Conservation (phyloP, 1,139 yeast genomes). For the Candida tetrigidarum region DNA sequence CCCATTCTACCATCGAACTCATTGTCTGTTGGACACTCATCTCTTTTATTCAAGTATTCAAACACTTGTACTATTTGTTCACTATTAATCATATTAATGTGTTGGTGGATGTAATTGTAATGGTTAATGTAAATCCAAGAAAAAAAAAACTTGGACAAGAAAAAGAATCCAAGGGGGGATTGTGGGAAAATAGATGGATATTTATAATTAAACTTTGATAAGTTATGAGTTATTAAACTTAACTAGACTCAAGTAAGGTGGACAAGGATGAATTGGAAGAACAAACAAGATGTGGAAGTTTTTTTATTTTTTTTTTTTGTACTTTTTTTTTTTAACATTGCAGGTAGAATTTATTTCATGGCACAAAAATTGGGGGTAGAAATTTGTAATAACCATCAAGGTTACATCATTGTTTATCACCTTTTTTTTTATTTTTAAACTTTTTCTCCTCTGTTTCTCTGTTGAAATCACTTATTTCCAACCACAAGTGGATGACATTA, state of each 20-base stretch:
- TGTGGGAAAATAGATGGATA: neutral
- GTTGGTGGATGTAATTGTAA: neutral
- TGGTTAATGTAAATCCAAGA: neutral
- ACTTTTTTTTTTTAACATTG: neutral
- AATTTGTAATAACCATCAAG: slow-evolving; percentile 7
- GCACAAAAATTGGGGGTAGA: neutral
- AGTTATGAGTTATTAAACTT: too few species aligned
- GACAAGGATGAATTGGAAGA: too few species aligned
- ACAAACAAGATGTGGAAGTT: neutral
- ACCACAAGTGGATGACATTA: too few species aligned
- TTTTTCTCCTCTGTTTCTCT: neutral
- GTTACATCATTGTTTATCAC: neutral
- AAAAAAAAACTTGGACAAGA: neutral
- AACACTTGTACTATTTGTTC: slow-evolving; percentile 12
- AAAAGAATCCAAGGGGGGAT: neutral
- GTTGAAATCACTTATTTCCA: too few species aligned
- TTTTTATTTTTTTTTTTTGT: neutral
- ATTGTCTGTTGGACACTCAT: slow-evolving; percentile 37
- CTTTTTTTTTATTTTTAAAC: neutral
- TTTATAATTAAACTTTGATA: slow-evolving; percentile 2
- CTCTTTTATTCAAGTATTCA: slow-evolving; percentile 27
- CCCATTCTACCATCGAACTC: slow-evolving; percentile 53
- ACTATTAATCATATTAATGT: slow-evolving; percentile 10
- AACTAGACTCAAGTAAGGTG: too few species aligned
- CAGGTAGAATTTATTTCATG: neutral